Percentiles rank a stretch among this genome's conserved stretches.
Conservation (phyloP, 805 yeast genomes). For the Candida coleopterorum region DNA sequence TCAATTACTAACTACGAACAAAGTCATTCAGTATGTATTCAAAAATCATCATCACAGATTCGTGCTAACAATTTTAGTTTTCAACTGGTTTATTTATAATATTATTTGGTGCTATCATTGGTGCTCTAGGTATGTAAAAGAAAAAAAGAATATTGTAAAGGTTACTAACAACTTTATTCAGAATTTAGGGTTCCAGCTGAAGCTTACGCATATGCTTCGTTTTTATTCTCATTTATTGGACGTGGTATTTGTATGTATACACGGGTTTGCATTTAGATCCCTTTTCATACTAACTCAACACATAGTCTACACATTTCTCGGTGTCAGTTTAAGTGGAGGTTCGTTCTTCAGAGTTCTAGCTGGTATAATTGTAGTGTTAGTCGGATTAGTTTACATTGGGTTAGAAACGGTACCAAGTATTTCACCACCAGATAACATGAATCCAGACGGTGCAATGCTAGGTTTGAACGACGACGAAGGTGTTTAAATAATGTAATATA, state of each 20-base stretch:
- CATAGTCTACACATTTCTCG: conserved; percentile 36
- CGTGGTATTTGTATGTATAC: conserved; percentile 62
- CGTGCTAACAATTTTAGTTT: conserved; percentile 36
- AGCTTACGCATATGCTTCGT: conserved; percentile 62
- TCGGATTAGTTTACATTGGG: conserved; percentile 56
- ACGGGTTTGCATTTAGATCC: too few species aligned
- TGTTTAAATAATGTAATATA: neutral
- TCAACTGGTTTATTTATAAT: conserved; percentile 56
- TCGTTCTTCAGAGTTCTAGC: conserved; percentile 52
- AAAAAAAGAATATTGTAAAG: neutral
- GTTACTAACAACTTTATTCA: conserved; percentile 10
- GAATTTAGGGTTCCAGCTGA: conserved; percentile 55
- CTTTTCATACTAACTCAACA: too few species aligned
- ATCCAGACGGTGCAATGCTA: conserved; percentile 36
- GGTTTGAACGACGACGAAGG: conserved; percentile 37
- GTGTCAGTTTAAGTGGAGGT: conserved; percentile 41
- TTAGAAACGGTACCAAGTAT: conserved; percentile 72
- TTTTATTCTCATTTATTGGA: conserved; percentile 68
- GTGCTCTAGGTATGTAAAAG: conserved; percentile 40
- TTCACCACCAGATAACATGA: conserved; percentile 81
- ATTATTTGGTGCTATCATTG: conserved; percentile 49
- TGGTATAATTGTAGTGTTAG: conserved; percentile 52
- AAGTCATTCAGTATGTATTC: conserved; percentile 30
- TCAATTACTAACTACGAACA: conserved; percentile 16
- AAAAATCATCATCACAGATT: neutral